Base-by-base conservation (phyloP, 371 early-diverging fungal species). In the Mucor indicus region DNA sequence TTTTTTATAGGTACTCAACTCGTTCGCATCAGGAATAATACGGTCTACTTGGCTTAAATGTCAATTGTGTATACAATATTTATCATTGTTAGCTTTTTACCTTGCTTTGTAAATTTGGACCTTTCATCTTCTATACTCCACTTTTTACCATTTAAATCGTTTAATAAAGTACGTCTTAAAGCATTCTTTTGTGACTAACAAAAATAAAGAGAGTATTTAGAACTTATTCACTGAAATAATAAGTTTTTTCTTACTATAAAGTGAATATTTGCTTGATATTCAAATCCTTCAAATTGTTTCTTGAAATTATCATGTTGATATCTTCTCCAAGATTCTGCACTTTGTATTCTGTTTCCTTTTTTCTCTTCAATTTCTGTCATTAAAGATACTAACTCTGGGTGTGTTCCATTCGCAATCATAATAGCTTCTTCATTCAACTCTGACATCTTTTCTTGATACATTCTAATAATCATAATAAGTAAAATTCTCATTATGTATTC, bases 301-400 rank as follows among this genome's bases (percentile, higher is more conserved):
- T 66, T 67, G 35, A 69, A 79, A 38, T 72, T 77, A 21, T 62
- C 63, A 13, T 65, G 71, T 53, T 75, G 67, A 51, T 77, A 62
- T 56, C 52, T 69, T 37, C 72, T 62, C 69, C 83, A 77, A 39
- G 75, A 74, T 36, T 75, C 80, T 20, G 83, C 80, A 12, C 69
- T 67, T n/a, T 58, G 59, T 22, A 82, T 60, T 8, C 80, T 62
- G 21, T 69, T 70, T 33, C 63, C 68, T 16, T 75, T 72, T 55
- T 77, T 80, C 30, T 75, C 70, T 55, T 79, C 80, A 43, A 82
- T 82, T 29, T 79, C 72, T 36, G 71, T 68, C 79, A 80, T 77
- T 32, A 80, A 57, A 21, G 76, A 62, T 3, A 76, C 58, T 22
- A 82, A 54, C 37, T 80, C 83, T 1, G 83, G 83, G 46, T 81